Conservation (phyloP, 352 stramenopile genomes). For the Pythium sukuiense region DNA sequence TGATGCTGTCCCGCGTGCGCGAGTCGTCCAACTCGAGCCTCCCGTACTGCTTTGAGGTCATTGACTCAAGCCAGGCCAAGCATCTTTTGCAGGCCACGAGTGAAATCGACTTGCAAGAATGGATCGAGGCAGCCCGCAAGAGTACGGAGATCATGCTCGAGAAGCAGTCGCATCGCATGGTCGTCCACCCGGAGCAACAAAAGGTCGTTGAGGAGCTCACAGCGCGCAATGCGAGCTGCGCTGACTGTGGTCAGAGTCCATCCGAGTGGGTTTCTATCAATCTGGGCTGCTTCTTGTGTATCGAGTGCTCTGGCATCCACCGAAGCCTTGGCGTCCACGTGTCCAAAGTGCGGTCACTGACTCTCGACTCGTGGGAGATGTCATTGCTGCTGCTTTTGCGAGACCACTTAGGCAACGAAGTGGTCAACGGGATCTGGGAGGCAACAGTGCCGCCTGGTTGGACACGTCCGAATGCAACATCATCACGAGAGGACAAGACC, state of each 20-base stretch:
- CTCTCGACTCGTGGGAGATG: conserved; percentile 90
- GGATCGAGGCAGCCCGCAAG: conserved; percentile 77
- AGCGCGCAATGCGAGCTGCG: conserved; percentile 55
- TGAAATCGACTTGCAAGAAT: conserved; percentile 71
- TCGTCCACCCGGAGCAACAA: conserved; percentile 82
- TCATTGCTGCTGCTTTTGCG: conserved; percentile 58
- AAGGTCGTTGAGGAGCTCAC: conserved; percentile 63
- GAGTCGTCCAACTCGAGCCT: conserved; percentile 50
- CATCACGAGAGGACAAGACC: conserved; percentile 69
- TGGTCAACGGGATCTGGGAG: conserved; percentile 75
- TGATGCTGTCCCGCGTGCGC: conserved; percentile 80
- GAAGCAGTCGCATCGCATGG: conserved; percentile 78
- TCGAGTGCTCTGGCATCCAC: conserved; percentile 97
- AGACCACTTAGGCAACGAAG: conserved; percentile 68
- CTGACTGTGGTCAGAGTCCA: conserved; percentile 72
- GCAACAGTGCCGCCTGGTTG: conserved; percentile 49
- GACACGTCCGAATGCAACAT: conserved; percentile 45
- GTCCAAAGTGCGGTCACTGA: conserved; percentile 94
- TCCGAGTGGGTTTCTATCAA: conserved; percentile 97
- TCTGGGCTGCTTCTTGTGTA: conserved; percentile 95
- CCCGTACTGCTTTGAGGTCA: conserved; percentile 82
- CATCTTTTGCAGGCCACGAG: conserved; percentile 76
- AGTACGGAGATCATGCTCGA: conserved; percentile 84
- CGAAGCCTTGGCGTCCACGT: conserved; percentile 96
- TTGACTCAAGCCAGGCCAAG: conserved; percentile 78